Evolutionary conservation across 169 alveolate genomes (phyloP), one percentile per base, ranked within the genome.

Genomic region (Blepharisma undulans): DNA sequence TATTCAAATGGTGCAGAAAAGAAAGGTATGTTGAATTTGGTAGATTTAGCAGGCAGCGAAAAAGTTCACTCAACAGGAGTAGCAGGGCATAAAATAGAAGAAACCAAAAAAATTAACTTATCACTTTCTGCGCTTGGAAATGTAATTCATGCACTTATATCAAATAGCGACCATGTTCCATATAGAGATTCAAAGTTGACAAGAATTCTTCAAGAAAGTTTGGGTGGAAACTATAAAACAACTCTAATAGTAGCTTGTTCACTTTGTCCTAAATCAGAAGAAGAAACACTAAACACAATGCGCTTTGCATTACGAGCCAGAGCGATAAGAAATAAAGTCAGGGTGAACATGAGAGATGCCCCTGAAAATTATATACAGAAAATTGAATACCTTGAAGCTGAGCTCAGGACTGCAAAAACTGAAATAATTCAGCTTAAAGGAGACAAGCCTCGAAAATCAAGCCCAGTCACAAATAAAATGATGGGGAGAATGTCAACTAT

Each of bases 21-120:
- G n/a, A 60, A 76, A 29, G 74, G 92, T 18, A 80, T 90, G 66
- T 76, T 93, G 29, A 93, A 93, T 29, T 93, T 95, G 76, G 96
- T 95, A n/a, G 97, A 95, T 91, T 72, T 95, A 34, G 97, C 97
- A 14, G 97, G 97, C 19, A 91, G 95, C 71, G 97, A 95, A 92
- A 93, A 93, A 92, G 93, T 95, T 76, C 76, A 93, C 18, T 60
- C 86, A 2, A 91, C 97, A n/a, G 95, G 97, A 72, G 98, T 96
- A 19, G 95, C 96, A n/a, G 99, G 99, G 19, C 96, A 95, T 22
- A 92, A 97, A 88, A 77, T 96, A 84, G 95, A 95, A 90, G 99
- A 98, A 93, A 93, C 98, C 21, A 93, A 93, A 81, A 71, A 94
- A 25, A 98, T 98, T 19, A 98, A 98, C 88, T 94, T 93, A 91